Evolutionary conservation across 2,329 filamentous ascomycete species (phyloP), one percentile per base, ranked within the genome.

Genomic region (Alternaria rosae): DNA sequence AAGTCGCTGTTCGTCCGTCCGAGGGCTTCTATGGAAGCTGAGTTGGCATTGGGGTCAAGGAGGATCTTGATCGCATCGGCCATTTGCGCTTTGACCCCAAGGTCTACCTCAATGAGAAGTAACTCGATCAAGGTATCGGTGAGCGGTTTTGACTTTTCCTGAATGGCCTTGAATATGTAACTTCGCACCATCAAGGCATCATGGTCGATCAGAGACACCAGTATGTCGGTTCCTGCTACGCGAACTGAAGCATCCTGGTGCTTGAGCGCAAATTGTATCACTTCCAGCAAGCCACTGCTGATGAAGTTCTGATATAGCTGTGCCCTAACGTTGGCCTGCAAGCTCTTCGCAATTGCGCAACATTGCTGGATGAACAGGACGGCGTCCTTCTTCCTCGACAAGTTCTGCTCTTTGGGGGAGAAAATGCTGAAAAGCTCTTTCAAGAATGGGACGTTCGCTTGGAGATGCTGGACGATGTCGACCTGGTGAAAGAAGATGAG

Each of bases 401-500:
- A 83, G 52, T 92, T 88, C 54, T 80, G 77, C 62, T 89, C 87
- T 23, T 88, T 84, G 0, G 88, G 83, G 20, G 85, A 87, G 74
- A 98, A 97, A 65, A 98, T 93, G 56, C 87, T 86, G 77, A 98
- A 99, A 5, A 98, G 85, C 65, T 97, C 92, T 68, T 89, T 89
- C 26, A 98, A 82, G 73, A 97, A 97, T 2, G 82, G 81, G 1
- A 84, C 84, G 72, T 97, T 97, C 25, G 85, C 86, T 79, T 97
- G 94, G n/a, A 99, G 85, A 80, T 98, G 92, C 75, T 94, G 92
- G 52, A 99, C 91, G 75, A 99, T 97, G 75, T 98, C 95, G 71
- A 98, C 94, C 82, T 99, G 95, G 82, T 98, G 95, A 85, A 97
- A 99, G 83, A 97, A 99, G 70, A 99, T 99, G 71, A 98, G 87